A percentile compares a stretch with the other conserved stretches of the same genome.
Evolutionary conservation across 1,139 yeast genomes (phyloP).

Genomic region (Saccharomyces hybrid): DNA sequence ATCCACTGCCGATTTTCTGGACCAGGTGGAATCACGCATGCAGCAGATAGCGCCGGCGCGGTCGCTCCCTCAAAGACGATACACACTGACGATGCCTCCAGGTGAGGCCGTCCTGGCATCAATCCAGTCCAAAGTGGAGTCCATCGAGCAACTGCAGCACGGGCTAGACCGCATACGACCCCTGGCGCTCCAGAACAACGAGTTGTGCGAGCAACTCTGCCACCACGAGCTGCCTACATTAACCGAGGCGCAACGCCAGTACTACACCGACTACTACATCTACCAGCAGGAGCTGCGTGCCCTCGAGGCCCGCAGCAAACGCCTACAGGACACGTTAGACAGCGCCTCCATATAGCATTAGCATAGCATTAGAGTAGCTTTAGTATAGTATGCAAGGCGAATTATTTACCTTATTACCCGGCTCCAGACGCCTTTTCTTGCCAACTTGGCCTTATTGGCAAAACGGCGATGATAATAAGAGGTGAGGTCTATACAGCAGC

Average conservation of each 20-base stretch:
- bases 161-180: conserved; percentile 12
- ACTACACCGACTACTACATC: conserved; percentile 18
- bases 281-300: conserved; percentile 11
- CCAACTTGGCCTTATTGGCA: neutral
- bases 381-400: neutral
- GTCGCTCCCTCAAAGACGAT: neutral
- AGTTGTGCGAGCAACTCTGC: conserved; percentile 8
- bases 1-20: neutral
- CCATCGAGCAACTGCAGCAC: conserved; percentile 7
- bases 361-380: neutral
- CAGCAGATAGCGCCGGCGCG: neutral
- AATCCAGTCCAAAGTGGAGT: conserved; percentile 2
- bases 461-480: neutral
- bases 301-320: neutral
- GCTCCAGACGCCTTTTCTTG: neutral
- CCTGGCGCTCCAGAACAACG: conserved; percentile 8
- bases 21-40: neutral
- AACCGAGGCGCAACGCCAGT: conserved; percentile 12
- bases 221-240: conserved; percentile 13
- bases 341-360: neutral
- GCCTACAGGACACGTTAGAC: neutral
- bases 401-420: neutral
- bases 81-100: neutral
- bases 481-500: neutral
- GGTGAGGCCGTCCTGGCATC: conserved; percentile 4